Conservation (phyloP, 2,329 filamentous ascomycete genomes). For the Penicillium sp. region DNA sequence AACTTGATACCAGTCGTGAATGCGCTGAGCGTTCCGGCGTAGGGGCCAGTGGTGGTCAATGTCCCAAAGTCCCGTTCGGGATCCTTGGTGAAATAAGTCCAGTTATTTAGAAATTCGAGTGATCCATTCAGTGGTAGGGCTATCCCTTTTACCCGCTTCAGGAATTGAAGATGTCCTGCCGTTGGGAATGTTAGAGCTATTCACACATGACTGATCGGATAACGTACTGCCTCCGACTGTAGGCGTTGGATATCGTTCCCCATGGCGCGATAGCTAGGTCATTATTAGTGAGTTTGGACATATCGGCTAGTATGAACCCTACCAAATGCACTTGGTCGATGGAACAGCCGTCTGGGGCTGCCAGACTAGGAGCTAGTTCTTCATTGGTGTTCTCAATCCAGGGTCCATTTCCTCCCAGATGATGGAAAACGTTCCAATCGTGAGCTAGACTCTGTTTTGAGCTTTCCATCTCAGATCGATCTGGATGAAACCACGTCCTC, state of each 20-base stretch:
- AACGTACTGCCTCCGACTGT: conserved; percentile 50
- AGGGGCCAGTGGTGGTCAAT: conserved; percentile 54
- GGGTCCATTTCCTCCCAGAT: conserved; percentile 54
- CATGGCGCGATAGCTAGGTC: conserved; percentile 55
- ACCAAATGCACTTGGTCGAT: conserved; percentile 60
- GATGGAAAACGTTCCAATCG: conserved; percentile 51
- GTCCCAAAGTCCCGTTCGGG: conserved; percentile 50
- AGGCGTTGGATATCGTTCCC: conserved; percentile 55
- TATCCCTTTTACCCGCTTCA: conserved; percentile 46
- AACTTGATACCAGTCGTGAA: conserved; percentile 55
- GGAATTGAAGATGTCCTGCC: conserved; percentile 47
- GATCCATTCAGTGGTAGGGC: conserved; percentile 46
- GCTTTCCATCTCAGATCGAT: not conserved
- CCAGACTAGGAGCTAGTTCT: conserved; percentile 37
- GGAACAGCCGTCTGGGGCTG: conserved; percentile 47
- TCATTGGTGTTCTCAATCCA: conserved; percentile 52
- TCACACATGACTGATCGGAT: not conserved
- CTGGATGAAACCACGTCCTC: conserved; percentile 22
- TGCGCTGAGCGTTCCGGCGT: conserved; percentile 53
- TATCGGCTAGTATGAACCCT: conserved; percentile 8
- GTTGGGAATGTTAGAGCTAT: not conserved
- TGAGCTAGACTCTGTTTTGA: not conserved
- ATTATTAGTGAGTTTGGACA: conserved; percentile 1
- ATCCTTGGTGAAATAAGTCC: conserved; percentile 52
- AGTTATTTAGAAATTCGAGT: conserved; percentile 53